Percentiles rank a stretch among this genome's conserved stretches.
Evolutionary conservation across 176 grass and related monocot genomes (phyloP).

Genomic region (Thalia dealbata): DNA sequence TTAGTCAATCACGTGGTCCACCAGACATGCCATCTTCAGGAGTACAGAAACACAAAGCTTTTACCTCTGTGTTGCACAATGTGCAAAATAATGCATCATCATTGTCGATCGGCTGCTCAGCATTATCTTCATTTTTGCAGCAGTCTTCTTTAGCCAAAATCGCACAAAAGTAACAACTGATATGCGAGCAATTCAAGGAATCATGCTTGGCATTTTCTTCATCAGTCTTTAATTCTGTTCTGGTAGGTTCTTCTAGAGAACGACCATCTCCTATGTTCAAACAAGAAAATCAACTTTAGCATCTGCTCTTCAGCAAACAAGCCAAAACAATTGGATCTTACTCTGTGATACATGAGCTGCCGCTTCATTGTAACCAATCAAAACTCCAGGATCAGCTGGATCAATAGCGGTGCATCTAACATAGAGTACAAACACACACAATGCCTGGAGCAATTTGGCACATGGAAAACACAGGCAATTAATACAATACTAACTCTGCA

Average conservation of each 20-base stretch:
- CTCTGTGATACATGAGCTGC: slow-evolving; percentile 1
- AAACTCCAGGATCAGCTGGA: slow-evolving; percentile 24
- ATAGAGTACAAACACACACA: slow-evolving; percentile 23
- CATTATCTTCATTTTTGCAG: slow-evolving; percentile 5
- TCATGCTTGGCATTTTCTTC: slow-evolving; percentile 16
- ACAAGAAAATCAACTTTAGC: not conserved
- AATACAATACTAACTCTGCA: not conserved
- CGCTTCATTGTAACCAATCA: slow-evolving; percentile 9
- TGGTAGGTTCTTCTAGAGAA: slow-evolving; percentile 19
- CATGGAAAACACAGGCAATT: not conserved
- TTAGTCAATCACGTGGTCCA: not conserved
- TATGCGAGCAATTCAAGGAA: not conserved
- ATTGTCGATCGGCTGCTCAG: not conserved
- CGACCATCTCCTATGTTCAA: slow-evolving; percentile 14
- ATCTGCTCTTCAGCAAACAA: not conserved
- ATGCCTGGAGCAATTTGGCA: slow-evolving; percentile 11
- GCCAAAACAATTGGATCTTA: not conserved
- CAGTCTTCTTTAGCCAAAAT: slow-evolving; percentile 22
- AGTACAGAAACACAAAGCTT: not conserved
- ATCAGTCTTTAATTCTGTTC: slow-evolving; percentile 14
- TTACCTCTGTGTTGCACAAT: slow-evolving; percentile 20
- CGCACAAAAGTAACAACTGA: slow-evolving; percentile 11
- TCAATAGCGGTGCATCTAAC: slow-evolving; percentile 26
- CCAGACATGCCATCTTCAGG: not conserved
- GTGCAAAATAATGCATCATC: slow-evolving; percentile 28